Evolutionary conservation across 2,329 filamentous ascomycete genomes (phyloP).

Genomic region (Apiospora sp.): DNA sequence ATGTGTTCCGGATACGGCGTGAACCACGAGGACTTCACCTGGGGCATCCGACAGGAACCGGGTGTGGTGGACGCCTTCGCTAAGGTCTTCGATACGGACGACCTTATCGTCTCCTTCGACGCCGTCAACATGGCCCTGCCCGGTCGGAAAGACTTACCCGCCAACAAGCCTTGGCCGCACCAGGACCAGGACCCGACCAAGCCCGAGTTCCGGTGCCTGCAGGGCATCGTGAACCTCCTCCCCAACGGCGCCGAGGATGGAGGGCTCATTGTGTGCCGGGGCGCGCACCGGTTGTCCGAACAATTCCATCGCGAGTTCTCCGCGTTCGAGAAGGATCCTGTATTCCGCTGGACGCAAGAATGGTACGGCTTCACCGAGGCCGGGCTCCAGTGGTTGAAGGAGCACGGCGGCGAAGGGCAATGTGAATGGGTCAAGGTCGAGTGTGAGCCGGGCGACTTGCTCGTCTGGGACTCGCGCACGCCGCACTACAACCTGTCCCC

Average conservation of each 20-base stretch:
- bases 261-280: constrained; percentile 45
- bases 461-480: constrained; percentile 48
- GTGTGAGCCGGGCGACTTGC: constrained; percentile 53
- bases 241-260: constrained; percentile 47
- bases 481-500: constrained; percentile 50
- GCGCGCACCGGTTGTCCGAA: constrained; percentile 39
- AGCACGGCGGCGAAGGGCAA: not conserved
- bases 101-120: constrained; percentile 60
- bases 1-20: constrained; percentile 53
- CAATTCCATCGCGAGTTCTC: constrained; percentile 44
- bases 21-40: constrained; percentile 57
- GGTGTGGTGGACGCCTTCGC: constrained; percentile 55
- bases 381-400: constrained; percentile 45
- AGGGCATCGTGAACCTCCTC: constrained; percentile 57
- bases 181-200: constrained; percentile 53
- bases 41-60: constrained; percentile 54
- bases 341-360: constrained; percentile 45
- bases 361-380: constrained; percentile 46
- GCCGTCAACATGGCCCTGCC: constrained; percentile 53
- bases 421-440: constrained; percentile 42
- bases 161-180: constrained; percentile 54
- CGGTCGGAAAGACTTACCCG: constrained; percentile 41
- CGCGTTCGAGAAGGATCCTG: constrained; percentile 39
- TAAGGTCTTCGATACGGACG: constrained; percentile 53
- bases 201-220: constrained; percentile 58